Conservation (phyloP, 163 green algal species). For the Picocystis sp. region DNA sequence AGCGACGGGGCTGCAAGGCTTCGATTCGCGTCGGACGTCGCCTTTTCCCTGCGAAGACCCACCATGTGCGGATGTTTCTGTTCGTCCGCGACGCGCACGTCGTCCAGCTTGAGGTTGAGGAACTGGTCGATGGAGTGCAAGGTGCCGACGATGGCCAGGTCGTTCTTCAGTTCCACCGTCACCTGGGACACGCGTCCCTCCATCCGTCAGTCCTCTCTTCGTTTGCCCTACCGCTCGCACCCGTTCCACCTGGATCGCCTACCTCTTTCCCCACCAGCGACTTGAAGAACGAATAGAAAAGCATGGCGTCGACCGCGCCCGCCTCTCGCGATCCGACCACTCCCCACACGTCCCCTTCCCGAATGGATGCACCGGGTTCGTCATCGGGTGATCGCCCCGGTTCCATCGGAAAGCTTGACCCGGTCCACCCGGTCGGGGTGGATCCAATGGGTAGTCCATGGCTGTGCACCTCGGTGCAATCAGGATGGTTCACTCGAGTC, state of each 20-base stretch:
- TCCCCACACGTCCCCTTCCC: no score
- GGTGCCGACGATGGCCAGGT: constrained; percentile 78
- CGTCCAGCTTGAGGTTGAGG: constrained; percentile 95
- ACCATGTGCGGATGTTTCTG: constrained; percentile 94
- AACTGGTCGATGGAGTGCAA: constrained; percentile 98
- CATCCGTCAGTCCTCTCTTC: no score
- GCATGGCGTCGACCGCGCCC: constrained; percentile 32
- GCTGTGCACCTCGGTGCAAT: no score
- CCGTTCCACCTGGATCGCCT: background rate
- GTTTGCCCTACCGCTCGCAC: no score
- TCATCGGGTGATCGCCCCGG: no score
- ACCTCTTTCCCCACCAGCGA: constrained; percentile 87
- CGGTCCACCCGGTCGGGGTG: no score
- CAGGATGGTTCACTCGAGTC: no score
- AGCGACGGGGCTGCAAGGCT: background rate
- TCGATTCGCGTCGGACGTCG: background rate
- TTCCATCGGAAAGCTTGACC: no score
- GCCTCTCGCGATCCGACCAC: no score
- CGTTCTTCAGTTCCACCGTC: constrained; percentile 98
- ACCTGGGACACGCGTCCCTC: constrained; percentile 39
- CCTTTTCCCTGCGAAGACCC: no score
- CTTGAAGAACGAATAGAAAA: constrained; percentile 96
- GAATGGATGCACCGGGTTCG: no score
- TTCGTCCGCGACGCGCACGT: constrained; percentile 70
- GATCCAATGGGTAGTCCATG: no score